phyloP scores from a whole-genome alignment of 2,329 filamentous ascomycete genomes.

The Alternaria incomplexa region DNA sequence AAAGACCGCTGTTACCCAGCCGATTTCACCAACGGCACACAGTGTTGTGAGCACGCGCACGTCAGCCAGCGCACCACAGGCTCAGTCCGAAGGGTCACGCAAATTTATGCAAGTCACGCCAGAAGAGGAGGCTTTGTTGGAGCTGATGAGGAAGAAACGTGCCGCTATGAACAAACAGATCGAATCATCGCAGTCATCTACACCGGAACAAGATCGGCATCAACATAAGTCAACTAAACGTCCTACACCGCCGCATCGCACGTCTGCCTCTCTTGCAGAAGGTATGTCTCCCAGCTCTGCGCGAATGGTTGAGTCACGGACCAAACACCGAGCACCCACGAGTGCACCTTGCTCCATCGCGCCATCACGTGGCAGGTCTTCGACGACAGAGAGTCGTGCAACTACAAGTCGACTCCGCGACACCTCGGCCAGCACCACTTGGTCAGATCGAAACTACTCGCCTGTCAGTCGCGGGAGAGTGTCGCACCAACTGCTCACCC shows the following conservation, averaged over 20 bases:
- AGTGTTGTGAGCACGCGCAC: constrained; percentile 42
- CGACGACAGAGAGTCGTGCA: constrained; percentile 19
- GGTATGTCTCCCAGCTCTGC: constrained; percentile 34
- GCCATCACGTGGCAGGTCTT: constrained; percentile 33
- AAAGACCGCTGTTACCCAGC: constrained; percentile 29
- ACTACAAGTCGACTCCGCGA: constrained; percentile 34
- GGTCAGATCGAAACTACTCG: constrained; percentile 21
- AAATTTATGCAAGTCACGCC: constrained; percentile 57
- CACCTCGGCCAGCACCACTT: constrained; percentile 36
- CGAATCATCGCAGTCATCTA: constrained; percentile 45
- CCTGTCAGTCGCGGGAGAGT: constrained; percentile 20
- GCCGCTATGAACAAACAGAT: constrained; percentile 53
- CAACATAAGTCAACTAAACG: constrained; percentile 23
- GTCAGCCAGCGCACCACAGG: constrained; percentile 43
- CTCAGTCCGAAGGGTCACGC: constrained; percentile 33
- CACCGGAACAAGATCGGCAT: constrained; percentile 41
- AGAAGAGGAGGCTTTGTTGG: constrained; percentile 57
- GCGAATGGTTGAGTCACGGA: constrained; percentile 23
- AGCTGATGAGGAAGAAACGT: constrained; percentile 58
- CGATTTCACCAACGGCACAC: constrained; percentile 33
- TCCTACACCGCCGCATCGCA: constrained; percentile 19
- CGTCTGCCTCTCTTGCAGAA: constrained; percentile 37
- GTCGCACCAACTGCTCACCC: constrained; percentile 28
- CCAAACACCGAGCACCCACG: constrained; percentile 22
- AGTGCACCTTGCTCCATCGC: constrained; percentile 29